Evolutionary conservation across 2,329 filamentous ascomycete genomes (phyloP).

Genomic region (Aspergillus ustus): DNA sequence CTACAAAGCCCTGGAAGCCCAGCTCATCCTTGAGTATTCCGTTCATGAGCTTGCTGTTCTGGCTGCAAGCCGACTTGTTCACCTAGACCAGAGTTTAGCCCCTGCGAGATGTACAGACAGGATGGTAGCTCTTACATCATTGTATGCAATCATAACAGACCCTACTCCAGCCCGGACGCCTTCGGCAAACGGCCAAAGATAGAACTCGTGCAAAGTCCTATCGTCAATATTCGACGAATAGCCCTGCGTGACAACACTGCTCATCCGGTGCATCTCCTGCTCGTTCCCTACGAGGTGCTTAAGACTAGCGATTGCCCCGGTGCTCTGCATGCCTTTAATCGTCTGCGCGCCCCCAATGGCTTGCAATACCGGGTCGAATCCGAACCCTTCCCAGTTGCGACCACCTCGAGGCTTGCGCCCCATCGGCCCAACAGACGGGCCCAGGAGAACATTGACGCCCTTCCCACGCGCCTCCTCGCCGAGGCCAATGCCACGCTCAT

Average conservation of each 20-base stretch:
- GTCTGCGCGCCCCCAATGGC: constrained; percentile 56
- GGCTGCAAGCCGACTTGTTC: constrained; percentile 68
- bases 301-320: constrained; percentile 60
- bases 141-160: constrained; percentile 51
- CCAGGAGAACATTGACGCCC: constrained; percentile 72
- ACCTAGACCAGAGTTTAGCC: constrained; percentile 46
- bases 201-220: constrained; percentile 52
- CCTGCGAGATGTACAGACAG: neutral
- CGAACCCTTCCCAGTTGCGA: constrained; percentile 77
- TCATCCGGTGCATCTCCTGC: constrained; percentile 55
- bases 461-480: constrained; percentile 75
- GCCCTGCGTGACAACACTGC: constrained; percentile 42
- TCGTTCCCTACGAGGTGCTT: constrained; percentile 62
- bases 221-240: constrained; percentile 58
- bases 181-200: constrained; percentile 57
- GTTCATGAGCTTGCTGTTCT: constrained; percentile 72
- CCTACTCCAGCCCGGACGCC: constrained; percentile 53
- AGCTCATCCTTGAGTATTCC: constrained; percentile 74
- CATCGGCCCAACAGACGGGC: constrained; percentile 71
- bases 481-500: constrained; percentile 68
- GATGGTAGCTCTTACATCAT: constrained; percentile 37
- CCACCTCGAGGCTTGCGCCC: constrained; percentile 74
- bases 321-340: constrained; percentile 61
- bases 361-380: constrained; percentile 69
- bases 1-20: constrained; percentile 72